Base-by-base conservation (phyloP, 2,329 filamentous ascomycete species). In the Diaporthe vaccinii region DNA sequence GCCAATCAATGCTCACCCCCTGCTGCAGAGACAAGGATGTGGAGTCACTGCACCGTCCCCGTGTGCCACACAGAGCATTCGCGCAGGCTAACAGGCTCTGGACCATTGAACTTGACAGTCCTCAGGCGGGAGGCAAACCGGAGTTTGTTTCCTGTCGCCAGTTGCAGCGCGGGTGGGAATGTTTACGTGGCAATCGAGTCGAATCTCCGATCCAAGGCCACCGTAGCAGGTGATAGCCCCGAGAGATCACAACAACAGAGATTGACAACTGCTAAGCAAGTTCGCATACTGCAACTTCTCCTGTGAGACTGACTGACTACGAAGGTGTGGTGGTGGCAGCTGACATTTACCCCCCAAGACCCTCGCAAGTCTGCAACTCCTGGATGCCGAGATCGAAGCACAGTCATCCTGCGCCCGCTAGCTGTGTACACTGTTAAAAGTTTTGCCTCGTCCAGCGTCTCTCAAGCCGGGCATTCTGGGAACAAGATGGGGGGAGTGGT, bases 1-100 rank as follows among this genome's bases (percentile, higher is more conserved):
- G 71, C 71, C 71, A 73, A 73, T 73, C 58, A 73, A 73, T 73
- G 71, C 71, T 65, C 3, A 1, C 34, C 57, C 65, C 65, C 49
- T 55, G 28, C 44, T 65, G 71, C 71, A 65, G 49, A 39, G 34
- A 41, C 71, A 20, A 46, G 44, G 58, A 20, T 62, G 61, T 25
- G 49, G 71, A 73, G 59, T 34, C 31, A 55, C 58, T 65, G 22
- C 36, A 55, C 34, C 65, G 15, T 53, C 28, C 65, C 34, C 46
- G 62, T 68, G 46, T 68, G 46, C 65, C 46, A 68, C 65, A 39
- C 65, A 53, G 14, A 34, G n/a, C 65, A 68, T 20, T 46, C 20
- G 31, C 31, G 65, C 65, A 39, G 31, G 31, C 65, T 28, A 39
- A 68, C 46, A 49, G 59, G 58, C 46, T 62, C 70, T 44, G 25